Evolutionary conservation across 148 eudicot species (phyloP), one percentile per base, ranked within the genome.

Genomic region (Diospyros kaki): DNA sequence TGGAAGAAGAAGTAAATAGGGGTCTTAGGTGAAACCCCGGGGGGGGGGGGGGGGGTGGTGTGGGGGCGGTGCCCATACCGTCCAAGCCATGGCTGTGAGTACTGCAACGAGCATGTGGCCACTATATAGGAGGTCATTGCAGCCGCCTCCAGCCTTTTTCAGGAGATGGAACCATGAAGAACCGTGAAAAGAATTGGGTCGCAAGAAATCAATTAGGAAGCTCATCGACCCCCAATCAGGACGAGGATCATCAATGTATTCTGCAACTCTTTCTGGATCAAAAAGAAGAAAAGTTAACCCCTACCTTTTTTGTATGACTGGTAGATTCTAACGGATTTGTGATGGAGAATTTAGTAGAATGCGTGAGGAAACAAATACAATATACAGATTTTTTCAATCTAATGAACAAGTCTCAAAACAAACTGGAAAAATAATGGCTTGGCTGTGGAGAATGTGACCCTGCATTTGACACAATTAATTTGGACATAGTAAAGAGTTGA

Each of bases 51-150:
- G n/a, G 54, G 2, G 6, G 4, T n/a, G n/a, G 39, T 58, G 14
- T 18, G 9, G 39, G 53, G 54, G 2, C 14, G 4, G 70, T 66
- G 54, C 70, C 4, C 17, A 8, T 93, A 93, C 99, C 90, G 90
- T 95, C 99, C 99, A 95, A 64, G 99, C 99, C 99, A 95, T 95
- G 60, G 99, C 99, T 48, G 99, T 93, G 14, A 93, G 84, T 40
- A 89, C 96, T 41, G 99, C 96, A 65, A 95, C 97, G 73, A 91
- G 90, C 97, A 95, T 95, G 83, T 95, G 99, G 75, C 99, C 99
- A 72, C 99, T 95, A 81, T 87, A 95, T 70, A 95, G 42, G 65
- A 95, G 97, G 85, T 95, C 99, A 77, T 95, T 95, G 89, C 99
- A 95, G 68, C 99, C 99, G 44, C 99, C 99, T 69, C 88, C 89